Evolutionary conservation across 805 yeast species (phyloP), one percentile per base, ranked within the genome.

Genomic region (Saccharomycopsis synnaedendra): DNA sequence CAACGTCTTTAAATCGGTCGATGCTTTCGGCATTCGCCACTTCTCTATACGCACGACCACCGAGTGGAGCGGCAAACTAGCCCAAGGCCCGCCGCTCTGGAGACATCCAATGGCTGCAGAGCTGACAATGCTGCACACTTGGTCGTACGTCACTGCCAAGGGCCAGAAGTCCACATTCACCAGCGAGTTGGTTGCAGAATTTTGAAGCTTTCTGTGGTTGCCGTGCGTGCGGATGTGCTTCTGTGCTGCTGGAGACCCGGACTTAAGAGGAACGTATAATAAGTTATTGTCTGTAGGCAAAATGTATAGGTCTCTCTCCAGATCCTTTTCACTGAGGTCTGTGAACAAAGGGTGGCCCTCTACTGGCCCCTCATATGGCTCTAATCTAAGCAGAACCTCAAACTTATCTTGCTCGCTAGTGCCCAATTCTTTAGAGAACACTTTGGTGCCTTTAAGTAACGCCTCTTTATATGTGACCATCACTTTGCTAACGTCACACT

Each of bases 401-500:
- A 42, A 50, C 5, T 34, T 29, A n/a, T 42, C 44, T 5, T 35
- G 39, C 9, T 34, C n/a, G 28, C 43, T 47, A 4, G 29, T 32
- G 4, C 34, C 31, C 1, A 61, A 50, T 7, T 43, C 42, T 3
- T 51, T 56, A n/a, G 46, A 52, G 35, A 58, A 59, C 11, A 34
- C 34, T 53, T 47, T 4, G 63, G 63, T 11, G 61, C 55, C 4
- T 65, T 67, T 43, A 62, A 47, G 35, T 5, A 77, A 56, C 0
- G 86, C 75, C 62, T 93, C 98, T 59, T 85, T 87, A 62, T 85
- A 90, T 0, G 97, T 84, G 4, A 93, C 96, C 67, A 80, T 85
- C 27, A 93, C 85, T 45, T 81, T 80, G 42, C 96, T 88, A 38
- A 87, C 71, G 33, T 80, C 80, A 1, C 85, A 83, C 48, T 81